Evolutionary conservation across 371 early-diverging fungal species (phyloP).

Genomic region (Mycotypha africana): DNA sequence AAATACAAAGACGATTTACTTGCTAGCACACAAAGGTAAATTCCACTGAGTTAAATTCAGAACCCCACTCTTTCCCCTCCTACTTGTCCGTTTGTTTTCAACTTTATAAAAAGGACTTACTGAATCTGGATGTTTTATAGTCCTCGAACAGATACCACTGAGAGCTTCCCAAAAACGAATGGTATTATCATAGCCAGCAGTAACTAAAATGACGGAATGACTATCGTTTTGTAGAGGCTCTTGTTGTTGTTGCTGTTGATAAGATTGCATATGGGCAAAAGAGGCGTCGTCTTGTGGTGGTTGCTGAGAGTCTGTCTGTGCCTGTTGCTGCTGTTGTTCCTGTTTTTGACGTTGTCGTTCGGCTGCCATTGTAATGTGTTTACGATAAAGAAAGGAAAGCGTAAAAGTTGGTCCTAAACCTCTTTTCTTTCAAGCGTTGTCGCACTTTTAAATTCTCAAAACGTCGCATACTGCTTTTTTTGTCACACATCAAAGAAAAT

Average conservation of each 20-base stretch:
- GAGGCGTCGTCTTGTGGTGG: too few relatives aligned
- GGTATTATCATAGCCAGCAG: constrained; percentile 95
- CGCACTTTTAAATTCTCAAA: too few relatives aligned
- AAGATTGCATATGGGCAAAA: too few relatives aligned
- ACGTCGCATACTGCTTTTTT: too few relatives aligned
- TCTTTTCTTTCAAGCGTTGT: too few relatives aligned
- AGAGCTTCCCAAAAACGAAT: constrained; percentile 98
- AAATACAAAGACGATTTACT: constrained; percentile 91
- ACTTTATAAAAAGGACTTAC: constrained; percentile 29
- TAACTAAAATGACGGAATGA: constrained; percentile 86
- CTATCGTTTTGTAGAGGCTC: constrained; percentile 48
- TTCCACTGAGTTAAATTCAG: too few relatives aligned
- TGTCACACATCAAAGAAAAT: too few relatives aligned
- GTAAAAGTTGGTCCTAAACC: too few relatives aligned
- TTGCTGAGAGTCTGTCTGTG: constrained; percentile 12
- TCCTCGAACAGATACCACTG: constrained; percentile 88
- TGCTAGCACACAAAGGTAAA: constrained; percentile 47
- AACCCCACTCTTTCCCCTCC: too few relatives aligned
- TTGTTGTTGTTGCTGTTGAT: constrained; percentile 22
- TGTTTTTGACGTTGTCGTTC: constrained; percentile 1
- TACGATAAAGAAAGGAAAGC: not conserved
- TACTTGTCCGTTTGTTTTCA: too few relatives aligned
- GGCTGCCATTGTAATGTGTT: constrained; percentile 6
- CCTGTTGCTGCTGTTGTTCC: constrained; percentile 12
- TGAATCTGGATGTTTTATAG: constrained; percentile 92